Conservation (phyloP, 1,284 basidiomycete genomes). For the Ustilago trichophora region DNA sequence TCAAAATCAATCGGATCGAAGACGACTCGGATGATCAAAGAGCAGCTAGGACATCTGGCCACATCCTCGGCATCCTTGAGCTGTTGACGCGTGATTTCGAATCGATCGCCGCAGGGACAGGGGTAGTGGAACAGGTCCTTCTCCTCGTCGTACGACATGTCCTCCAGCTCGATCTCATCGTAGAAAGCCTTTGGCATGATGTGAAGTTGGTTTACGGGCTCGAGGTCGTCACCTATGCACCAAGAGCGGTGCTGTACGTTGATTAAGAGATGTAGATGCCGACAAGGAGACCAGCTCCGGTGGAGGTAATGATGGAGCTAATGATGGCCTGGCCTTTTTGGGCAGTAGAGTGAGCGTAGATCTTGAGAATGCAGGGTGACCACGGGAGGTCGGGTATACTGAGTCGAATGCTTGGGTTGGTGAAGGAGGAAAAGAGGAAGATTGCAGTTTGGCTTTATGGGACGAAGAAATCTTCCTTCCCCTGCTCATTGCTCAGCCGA, state of each 20-base stretch:
- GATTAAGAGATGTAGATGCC: neutral
- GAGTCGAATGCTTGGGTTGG: slow-evolving; percentile 1
- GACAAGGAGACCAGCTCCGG: slow-evolving; percentile 24
- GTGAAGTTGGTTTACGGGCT: neutral
- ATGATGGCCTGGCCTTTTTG: neutral
- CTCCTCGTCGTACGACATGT: slow-evolving; percentile 64
- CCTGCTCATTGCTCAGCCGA: slow-evolving; percentile 17
- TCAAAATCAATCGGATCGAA: slow-evolving; percentile 81
- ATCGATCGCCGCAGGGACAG: slow-evolving; percentile 96
- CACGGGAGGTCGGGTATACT: slow-evolving; percentile 30
- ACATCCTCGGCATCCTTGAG: slow-evolving; percentile 91
- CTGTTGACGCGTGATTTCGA: slow-evolving; percentile 87
- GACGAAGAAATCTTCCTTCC: slow-evolving; percentile 3
- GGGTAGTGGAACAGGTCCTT: slow-evolving; percentile 81
- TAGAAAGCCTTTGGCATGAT: slow-evolving; percentile 54
- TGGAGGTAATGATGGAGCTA: too few species aligned
- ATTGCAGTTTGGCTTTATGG: neutral
- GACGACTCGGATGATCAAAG: slow-evolving; percentile 88
- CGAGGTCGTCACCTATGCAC: slow-evolving; percentile 35
- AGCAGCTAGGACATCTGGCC: slow-evolving; percentile 96
- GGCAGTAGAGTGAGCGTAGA: too few species aligned
- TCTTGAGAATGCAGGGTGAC: slow-evolving; percentile 3
- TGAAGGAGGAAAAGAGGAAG: neutral
- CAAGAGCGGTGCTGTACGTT: neutral
- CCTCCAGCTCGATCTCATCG: slow-evolving; percentile 66